These are phyloP conservation scores for Spinellus fusiger DNA, from an alignment of 192 early-diverging fungal genomes.

Conservation along the genomic window DNA sequence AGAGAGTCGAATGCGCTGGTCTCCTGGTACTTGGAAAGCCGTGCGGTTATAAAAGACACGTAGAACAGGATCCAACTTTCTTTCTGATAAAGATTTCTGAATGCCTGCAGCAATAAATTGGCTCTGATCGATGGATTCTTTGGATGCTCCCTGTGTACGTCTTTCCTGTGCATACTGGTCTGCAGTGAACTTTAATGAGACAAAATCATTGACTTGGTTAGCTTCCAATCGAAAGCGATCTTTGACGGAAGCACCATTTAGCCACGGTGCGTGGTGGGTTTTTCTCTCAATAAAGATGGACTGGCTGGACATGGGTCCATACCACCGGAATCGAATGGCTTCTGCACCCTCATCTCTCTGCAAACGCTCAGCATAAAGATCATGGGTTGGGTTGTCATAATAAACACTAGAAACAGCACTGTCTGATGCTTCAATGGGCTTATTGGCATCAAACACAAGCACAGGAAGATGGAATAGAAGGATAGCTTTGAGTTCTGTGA, in stretches of 20 bases:
- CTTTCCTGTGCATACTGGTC: slow-evolving; percentile 10
- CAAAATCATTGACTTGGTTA: slow-evolving; percentile 78
- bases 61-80: slow-evolving; percentile 57
- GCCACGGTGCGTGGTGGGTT: slow-evolving; percentile 42
- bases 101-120: slow-evolving; percentile 36
- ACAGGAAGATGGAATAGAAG: slow-evolving; percentile 91
- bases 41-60: slow-evolving; percentile 96
- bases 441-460: slow-evolving; percentile 78
- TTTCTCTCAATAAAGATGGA: slow-evolving; percentile 27
- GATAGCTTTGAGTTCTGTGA: slow-evolving; percentile 90
- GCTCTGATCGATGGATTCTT: slow-evolving; percentile 25
- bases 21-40: slow-evolving; percentile 98
- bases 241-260: slow-evolving; percentile 87
- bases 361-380: slow-evolving; percentile 85
- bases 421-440: slow-evolving; percentile 53
- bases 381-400: slow-evolving; percentile 87
- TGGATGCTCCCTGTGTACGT: slow-evolving; percentile 1
- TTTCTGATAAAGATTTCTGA: slow-evolving; percentile 49
- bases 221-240: slow-evolving; percentile 90
- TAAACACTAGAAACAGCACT: slow-evolving; percentile 92
- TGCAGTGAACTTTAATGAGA: slow-evolving; percentile 62
- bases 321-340: slow-evolving; percentile 91
- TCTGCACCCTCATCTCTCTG: slow-evolving; percentile 89
- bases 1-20: slow-evolving; percentile 87
- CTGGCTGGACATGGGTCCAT: slow-evolving; percentile 49